These are phyloP conservation scores for Yamadazyma mexicana DNA, from an alignment of 1,139 yeast genomes.

Conservation along the genomic window DNA sequence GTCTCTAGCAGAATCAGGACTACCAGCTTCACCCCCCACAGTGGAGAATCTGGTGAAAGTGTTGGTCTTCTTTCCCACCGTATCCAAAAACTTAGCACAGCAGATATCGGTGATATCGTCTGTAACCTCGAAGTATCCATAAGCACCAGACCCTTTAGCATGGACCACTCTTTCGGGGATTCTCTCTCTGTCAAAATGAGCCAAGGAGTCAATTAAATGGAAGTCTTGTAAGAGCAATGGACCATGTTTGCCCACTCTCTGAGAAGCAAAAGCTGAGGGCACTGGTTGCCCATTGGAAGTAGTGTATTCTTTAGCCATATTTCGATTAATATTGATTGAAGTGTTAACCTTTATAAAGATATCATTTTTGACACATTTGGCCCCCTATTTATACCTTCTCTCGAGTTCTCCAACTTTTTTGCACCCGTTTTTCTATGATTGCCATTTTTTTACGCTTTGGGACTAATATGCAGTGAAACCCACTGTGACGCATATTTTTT, in stretches of 20 bases:
- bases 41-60: slow-evolving; percentile 74
- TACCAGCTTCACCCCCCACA: slow-evolving; percentile 79
- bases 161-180: slow-evolving; percentile 83
- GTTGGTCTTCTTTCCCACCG: slow-evolving; percentile 68
- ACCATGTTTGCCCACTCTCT: slow-evolving; percentile 65
- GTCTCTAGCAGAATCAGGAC: slow-evolving; percentile 78
- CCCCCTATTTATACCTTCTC: too few species aligned
- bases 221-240: slow-evolving; percentile 72
- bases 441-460: too few species aligned
- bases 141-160: slow-evolving; percentile 83
- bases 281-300: slow-evolving; percentile 70
- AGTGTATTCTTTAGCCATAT: slow-evolving; percentile 39
- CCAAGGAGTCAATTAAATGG: slow-evolving; percentile 66
- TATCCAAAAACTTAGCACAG: slow-evolving; percentile 60
- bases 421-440: too few species aligned
- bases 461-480: too few species aligned
- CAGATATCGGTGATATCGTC: slow-evolving; percentile 73
- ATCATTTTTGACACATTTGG: too few species aligned
- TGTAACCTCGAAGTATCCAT: slow-evolving; percentile 70
- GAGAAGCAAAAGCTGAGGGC: slow-evolving; percentile 59
- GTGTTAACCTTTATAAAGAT: neutral
- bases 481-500: too few species aligned
- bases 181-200: slow-evolving; percentile 79
- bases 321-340: too few species aligned
- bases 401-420: too few species aligned